Conservation (phyloP, 805 yeast species). For the Pichia insulana region DNA sequence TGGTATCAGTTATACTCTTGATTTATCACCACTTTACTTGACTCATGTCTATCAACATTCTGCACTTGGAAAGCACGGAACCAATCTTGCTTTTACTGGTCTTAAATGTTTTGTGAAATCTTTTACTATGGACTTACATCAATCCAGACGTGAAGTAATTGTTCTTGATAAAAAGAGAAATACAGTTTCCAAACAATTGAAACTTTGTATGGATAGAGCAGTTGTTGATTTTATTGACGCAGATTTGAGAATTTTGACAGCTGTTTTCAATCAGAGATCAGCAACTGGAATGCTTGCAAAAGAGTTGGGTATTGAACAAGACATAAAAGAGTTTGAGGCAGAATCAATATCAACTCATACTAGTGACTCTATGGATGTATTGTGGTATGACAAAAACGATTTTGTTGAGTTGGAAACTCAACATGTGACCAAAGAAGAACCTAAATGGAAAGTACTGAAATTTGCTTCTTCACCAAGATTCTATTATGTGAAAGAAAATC, state of each 20-base stretch:
- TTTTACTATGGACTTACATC: constrained; percentile 61
- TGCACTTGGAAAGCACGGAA: constrained; percentile 30
- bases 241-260: constrained; percentile 60
- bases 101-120: constrained; percentile 50
- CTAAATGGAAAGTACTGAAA: constrained; percentile 43
- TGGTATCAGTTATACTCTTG: constrained; percentile 74
- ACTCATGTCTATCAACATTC: constrained; percentile 62
- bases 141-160: constrained; percentile 36
- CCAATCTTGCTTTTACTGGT: constrained; percentile 54
- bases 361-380: constrained; percentile 13
- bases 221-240: constrained; percentile 59
- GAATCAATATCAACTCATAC: constrained; percentile 13
- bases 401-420: constrained; percentile 60
- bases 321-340: constrained; percentile 10
- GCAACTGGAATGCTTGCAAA: constrained; percentile 34
- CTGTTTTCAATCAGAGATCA: constrained; percentile 52
- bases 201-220: constrained; percentile 59
- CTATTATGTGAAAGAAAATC: constrained; percentile 49
- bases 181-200: constrained; percentile 36
- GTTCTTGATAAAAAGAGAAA: constrained; percentile 31
- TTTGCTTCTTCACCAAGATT: constrained; percentile 46
- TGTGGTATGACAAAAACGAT: constrained; percentile 73
- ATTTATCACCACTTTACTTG: constrained; percentile 62
- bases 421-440: constrained; percentile 29
- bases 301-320: constrained; percentile 22